Base-by-base conservation (phyloP, 2,329 filamentous ascomycete species). In the Chaetomium globosum region DNA sequence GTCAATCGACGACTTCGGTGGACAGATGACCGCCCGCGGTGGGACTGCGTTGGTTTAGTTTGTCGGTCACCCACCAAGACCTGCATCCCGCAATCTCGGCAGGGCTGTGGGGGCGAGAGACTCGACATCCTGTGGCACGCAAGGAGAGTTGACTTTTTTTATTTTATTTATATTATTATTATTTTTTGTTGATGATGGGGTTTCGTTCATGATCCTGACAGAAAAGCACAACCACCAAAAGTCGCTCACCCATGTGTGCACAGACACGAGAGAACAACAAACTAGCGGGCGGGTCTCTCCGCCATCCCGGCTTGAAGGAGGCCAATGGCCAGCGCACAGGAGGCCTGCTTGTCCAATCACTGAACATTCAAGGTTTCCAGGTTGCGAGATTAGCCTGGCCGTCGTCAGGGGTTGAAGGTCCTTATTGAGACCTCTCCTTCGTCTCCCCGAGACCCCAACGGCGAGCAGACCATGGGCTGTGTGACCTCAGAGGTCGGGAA, bases 51-150 rank as follows among this genome's bases (percentile, higher is more conserved):
- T 30, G 30, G 52, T 19, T 16, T 28, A 30, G 28, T 26, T 21
- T 21, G 46, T 51, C 57, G 46, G 33, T 26, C 39, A 33, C n/a
- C 57, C 39, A 43, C 39, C 26, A 21, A 23, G 19, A 19, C 10
- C 28, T 63, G 61, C 61, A 58, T 43, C n/a, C 31, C 23, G 46
- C 54, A 66, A 66, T 66, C 54, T 66, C 43, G 33, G 61, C 65
- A 66, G 58, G 65, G 65, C 61, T 66, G 61, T 33, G 13, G 43
- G 21, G 30, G 16, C 2, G 39, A 8, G 52, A 60, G 19, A 46
- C 26, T 26, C 56, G 33, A n/a, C 56, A 31, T 43, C 3, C n/a
- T 12, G n/a, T 39, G 43, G 39, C 36, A 46, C 59, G 51, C 31
- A 30, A 30, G 19, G 53, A 21, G 23, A 43, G 6, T n/a, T 43